Evolutionary conservation across 2,329 filamentous ascomycete genomes (phyloP), one percentile per base, ranked within the genome.

Genomic region (Aspergillus sp.): DNA sequence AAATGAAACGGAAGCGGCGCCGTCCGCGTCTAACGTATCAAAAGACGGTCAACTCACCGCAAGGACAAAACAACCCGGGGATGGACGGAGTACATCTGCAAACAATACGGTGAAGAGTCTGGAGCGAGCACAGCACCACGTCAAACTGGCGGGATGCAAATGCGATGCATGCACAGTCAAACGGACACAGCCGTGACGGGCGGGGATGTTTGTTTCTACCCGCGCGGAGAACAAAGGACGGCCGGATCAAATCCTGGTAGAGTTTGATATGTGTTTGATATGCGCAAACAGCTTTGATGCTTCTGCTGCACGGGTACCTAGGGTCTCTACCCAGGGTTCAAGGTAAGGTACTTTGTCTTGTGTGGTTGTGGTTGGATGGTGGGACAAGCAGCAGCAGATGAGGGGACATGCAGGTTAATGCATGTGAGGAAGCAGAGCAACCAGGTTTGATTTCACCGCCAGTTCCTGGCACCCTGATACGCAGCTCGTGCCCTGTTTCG

Each of bases 11-110:
- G 34, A 37, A n/a, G 5, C 34, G 12, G 34, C 34, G 34, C 15
- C 15, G 34, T 37, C 34, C 34, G 34, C 34, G 34, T n/a, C 34
- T 37, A 37, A 37, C 34, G 2, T n/a, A 3, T 37, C 44, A 48
- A 48, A 48, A 48, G 45, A 48, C 45, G 45, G 45, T 48, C 45
- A 46, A 33, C 22, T 51, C 49, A 51, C 49, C 49, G 49, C 49
- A 49, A 49, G 20, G 11, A 6, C n/a, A n/a, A 33, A 24, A 15
- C 9, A 39, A 9, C 11, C 24, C 3, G 9, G 13, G 15, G 30
- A 24, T n/a, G 27, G 33, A 12, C 50, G 12, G 27, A 11, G 27
- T 9, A 11, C 9, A 30, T 30, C 15, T 24, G 19, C 33, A 30
- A 33, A 49, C 20, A 13, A 49, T 17, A 39, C 46, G 46, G 46